Conservation (phyloP, 192 early-diverging fungal genomes). For the Globomyces pollinis-pini region DNA sequence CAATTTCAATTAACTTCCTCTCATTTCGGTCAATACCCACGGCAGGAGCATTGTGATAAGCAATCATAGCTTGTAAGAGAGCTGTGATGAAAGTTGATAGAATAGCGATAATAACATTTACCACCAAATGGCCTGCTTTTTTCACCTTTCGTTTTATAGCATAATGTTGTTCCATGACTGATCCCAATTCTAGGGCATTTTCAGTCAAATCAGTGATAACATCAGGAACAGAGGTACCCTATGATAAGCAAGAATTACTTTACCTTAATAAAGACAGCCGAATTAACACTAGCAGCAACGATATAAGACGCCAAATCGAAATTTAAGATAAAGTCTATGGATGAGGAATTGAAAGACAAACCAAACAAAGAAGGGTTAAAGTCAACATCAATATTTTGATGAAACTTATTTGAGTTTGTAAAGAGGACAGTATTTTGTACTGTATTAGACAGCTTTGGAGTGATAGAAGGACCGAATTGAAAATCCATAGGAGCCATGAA, state of each 20-base stretch:
- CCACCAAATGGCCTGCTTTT: not conserved
- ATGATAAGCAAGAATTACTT: too few species aligned
- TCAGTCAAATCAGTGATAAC: slow-evolving; percentile 9
- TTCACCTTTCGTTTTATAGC: slow-evolving; percentile 11
- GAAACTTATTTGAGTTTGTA: slow-evolving; percentile 2
- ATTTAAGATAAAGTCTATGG: not conserved
- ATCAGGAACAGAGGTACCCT: slow-evolving; percentile 3
- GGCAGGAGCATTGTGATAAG: slow-evolving; percentile 12
- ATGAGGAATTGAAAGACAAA: not conserved
- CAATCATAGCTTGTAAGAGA: slow-evolving; percentile 6
- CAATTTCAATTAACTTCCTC: not conserved
- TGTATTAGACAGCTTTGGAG: not conserved
- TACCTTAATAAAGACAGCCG: slow-evolving; percentile 5
- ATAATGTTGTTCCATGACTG: slow-evolving; percentile 12
- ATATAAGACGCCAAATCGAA: not conserved
- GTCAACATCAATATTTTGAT: too few species aligned
- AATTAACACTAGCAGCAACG: not conserved
- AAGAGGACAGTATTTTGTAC: not conserved
- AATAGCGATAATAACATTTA: not conserved
- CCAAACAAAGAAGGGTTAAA: too few species aligned
- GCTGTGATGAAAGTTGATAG: slow-evolving; percentile 1
- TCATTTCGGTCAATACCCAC: slow-evolving; percentile 1
- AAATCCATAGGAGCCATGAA: not conserved
- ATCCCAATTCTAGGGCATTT: slow-evolving; percentile 1
- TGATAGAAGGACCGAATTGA: slow-evolving; percentile 9